Conservation (phyloP, 441 rosid genomes). For the Adansonia gregorii region DNA sequence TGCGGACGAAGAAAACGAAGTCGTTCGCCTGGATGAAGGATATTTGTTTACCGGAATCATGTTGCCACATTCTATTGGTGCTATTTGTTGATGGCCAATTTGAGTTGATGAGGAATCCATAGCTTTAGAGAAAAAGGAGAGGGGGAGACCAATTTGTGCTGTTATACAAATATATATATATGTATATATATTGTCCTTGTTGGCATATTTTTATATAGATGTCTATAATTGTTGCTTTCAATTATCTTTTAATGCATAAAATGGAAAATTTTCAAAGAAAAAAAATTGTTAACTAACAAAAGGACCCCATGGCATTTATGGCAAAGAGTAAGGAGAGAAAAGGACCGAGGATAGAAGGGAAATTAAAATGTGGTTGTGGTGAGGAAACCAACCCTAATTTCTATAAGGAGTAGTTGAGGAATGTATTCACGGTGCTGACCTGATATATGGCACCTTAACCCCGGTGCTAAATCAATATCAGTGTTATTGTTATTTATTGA, state of each 20-base stretch:
- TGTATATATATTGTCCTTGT: too few species aligned
- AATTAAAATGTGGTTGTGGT: not conserved
- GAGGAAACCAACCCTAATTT: not conserved
- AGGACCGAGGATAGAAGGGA: slow-evolving; percentile 19
- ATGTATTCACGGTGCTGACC: not conserved
- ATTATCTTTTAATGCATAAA: too few species aligned
- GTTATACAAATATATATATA: not conserved
- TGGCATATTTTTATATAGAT: too few species aligned
- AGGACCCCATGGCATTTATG: slow-evolving; percentile 36
- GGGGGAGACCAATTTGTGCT: not conserved
- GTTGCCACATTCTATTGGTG: slow-evolving; percentile 29
- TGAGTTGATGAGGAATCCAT: slow-evolving; percentile 37
- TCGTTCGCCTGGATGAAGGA: slow-evolving; percentile 29
- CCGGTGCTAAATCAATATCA: not conserved
- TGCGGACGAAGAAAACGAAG: slow-evolving; percentile 51
- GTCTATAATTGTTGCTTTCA: too few species aligned
- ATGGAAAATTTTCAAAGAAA: not conserved
- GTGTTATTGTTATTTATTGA: not conserved
- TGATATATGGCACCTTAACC: not conserved
- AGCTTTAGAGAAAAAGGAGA: not conserved
- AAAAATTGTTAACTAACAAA: slow-evolving; percentile 20
- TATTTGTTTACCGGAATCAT: slow-evolving; percentile 28
- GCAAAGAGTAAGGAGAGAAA: slow-evolving; percentile 20
- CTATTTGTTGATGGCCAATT: slow-evolving; percentile 20
- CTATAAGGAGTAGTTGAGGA: not conserved